phyloP scores from a whole-genome alignment of 2,329 filamentous ascomycete species.

The Peltaster fructicola region DNA sequence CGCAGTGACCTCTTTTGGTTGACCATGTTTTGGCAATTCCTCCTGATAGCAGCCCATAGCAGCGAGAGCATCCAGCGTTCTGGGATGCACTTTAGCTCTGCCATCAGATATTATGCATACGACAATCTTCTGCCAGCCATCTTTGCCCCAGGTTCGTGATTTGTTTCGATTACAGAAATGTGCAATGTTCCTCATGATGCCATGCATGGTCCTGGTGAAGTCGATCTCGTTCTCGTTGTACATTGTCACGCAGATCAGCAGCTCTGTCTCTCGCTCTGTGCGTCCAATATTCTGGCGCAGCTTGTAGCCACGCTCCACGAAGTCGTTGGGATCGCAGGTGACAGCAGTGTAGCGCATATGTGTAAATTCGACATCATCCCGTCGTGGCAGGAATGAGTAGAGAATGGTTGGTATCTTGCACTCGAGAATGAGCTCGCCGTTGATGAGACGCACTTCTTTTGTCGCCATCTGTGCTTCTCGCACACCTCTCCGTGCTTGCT shows the following conservation, averaged over 20 bases:
- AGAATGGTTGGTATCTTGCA: constrained; percentile 98
- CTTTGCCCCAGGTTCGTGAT: constrained; percentile 89
- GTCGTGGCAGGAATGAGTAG: constrained; percentile 85
- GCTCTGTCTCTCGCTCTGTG: constrained; percentile 74
- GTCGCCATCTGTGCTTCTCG: constrained; percentile 74
- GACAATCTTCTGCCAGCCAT: constrained; percentile 98
- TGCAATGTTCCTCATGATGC: constrained; percentile 93
- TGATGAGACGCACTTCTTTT: constrained; percentile 91
- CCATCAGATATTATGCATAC: constrained; percentile 94
- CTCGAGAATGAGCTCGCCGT: constrained; percentile 91
- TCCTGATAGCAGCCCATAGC: constrained; percentile 97
- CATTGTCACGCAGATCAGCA: constrained; percentile 97
- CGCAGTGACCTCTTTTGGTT: constrained; percentile 83
- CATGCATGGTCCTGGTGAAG: constrained; percentile 96
- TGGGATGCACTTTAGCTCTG: constrained; percentile 78
- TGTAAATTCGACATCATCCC: constrained; percentile 90
- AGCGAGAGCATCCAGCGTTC: constrained; percentile 82
- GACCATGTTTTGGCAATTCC: constrained; percentile 95
- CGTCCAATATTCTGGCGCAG: constrained; percentile 76
- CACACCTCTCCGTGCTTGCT: constrained; percentile 74
- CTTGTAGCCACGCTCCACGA: constrained; percentile 74
- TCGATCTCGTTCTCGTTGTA: constrained; percentile 97
- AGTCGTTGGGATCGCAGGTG: constrained; percentile 72
- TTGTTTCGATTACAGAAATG: constrained; percentile 89
- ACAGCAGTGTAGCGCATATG: constrained; percentile 98